These are phyloP conservation scores for Emiliania huxleyi DNA, from an alignment of 78 protist genomes.

Conservation along the genomic window DNA sequence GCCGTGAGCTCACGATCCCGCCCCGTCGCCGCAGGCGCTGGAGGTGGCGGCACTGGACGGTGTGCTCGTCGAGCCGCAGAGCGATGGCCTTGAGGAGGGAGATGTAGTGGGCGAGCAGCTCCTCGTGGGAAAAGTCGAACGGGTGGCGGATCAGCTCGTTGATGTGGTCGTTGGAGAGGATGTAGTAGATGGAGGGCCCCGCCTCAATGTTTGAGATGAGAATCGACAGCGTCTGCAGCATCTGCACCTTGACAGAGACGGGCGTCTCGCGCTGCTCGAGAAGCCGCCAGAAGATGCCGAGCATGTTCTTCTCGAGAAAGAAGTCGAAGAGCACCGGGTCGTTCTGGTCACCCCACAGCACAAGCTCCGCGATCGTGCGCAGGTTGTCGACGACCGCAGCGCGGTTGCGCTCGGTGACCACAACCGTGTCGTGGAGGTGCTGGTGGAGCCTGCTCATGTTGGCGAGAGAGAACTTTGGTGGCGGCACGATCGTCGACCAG, in stretches of 20 bases:
- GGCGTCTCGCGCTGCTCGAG: background rate
- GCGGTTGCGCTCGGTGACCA: background rate
- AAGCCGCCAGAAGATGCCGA: background rate
- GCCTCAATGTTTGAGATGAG: slow-evolving; percentile 68
- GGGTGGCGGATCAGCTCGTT: slow-evolving; percentile 69
- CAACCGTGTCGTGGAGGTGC: background rate
- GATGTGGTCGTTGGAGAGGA: slow-evolving; percentile 80
- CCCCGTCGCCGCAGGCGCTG: too few relatives aligned
- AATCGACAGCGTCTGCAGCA: slow-evolving; percentile 53
- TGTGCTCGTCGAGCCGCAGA: slow-evolving; percentile 65
- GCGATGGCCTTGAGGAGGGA: slow-evolving; percentile 81
- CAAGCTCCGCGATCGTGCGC: background rate
- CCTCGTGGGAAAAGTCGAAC: slow-evolving; percentile 78
- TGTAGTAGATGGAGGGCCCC: slow-evolving; percentile 62
- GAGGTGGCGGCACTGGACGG: slow-evolving; percentile 80
- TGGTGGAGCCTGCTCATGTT: background rate
- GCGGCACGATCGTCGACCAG: background rate
- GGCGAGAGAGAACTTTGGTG: background rate
- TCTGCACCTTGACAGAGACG: background rate
- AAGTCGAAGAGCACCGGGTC: background rate
- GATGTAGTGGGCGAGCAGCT: slow-evolving; percentile 80
- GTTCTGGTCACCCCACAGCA: slow-evolving; percentile 7
- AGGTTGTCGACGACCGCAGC: background rate
- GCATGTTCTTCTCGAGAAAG: background rate
- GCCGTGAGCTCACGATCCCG: too few relatives aligned